Conservation (phyloP, 1,284 basidiomycete genomes). For the Fomitopsis pinicola region DNA sequence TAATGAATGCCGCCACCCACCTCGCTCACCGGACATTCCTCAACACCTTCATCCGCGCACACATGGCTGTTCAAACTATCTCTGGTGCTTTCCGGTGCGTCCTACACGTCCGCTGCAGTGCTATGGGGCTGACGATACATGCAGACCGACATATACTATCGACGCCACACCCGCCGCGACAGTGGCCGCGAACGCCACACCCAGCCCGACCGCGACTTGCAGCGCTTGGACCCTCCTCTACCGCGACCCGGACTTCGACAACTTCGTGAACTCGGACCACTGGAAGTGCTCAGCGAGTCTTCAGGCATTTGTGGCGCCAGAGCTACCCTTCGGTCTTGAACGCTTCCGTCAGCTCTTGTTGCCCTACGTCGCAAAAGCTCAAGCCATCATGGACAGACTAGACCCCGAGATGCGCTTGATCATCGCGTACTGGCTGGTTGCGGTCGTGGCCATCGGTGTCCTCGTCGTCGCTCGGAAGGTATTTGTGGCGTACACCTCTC, state of each 20-base stretch:
- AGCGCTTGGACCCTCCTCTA: background rate
- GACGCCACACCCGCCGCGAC: background rate
- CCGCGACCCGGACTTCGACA: background rate
- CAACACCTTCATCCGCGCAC: background rate
- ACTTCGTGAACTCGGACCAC: background rate
- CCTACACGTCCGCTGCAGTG: no score
- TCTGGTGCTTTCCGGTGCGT: background rate
- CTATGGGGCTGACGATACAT: background rate
- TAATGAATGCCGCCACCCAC: background rate
- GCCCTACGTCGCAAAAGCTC: background rate
- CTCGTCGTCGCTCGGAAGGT: background rate
- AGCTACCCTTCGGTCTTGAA: no score
- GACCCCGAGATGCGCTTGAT: background rate
- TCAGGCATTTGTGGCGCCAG: no score
- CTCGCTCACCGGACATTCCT: background rate
- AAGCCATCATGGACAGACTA: background rate
- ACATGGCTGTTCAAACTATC: background rate
- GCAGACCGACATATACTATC: background rate
- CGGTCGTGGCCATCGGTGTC: background rate
- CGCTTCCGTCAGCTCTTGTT: no score
- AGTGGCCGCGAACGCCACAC: background rate
- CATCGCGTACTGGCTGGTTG: background rate
- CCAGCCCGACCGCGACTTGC: background rate
- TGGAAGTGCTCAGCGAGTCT: background rate
- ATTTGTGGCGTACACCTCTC: background rate